Conservation (phyloP, 148 eudicot genomes). For the Cornus florida region DNA sequence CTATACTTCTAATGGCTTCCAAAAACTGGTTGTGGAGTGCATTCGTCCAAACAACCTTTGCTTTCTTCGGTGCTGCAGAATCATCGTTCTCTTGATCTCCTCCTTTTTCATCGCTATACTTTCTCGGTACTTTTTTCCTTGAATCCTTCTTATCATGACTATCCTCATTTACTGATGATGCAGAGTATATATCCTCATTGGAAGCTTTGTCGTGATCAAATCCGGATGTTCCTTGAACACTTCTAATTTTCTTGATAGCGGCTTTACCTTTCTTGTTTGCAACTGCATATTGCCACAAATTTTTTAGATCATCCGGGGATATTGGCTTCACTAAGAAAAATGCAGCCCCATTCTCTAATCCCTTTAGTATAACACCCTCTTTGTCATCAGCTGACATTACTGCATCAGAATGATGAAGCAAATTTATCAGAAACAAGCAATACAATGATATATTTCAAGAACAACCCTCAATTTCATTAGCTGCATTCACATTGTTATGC, state of each 20-base stretch:
- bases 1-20: slow-evolving; percentile 47
- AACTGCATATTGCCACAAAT: slow-evolving; percentile 54
- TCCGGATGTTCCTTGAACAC: background rate
- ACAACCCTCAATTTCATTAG: too few relatives aligned
- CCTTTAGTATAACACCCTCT: slow-evolving; percentile 27
- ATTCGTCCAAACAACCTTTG: slow-evolving; percentile 51
- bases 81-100: background rate
- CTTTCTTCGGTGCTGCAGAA: slow-evolving; percentile 19
- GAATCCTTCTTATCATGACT: background rate
- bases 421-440: too few relatives aligned
- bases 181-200: background rate
- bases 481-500: too few relatives aligned
- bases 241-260: background rate
- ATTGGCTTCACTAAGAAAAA: slow-evolving; percentile 56
- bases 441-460: too few relatives aligned
- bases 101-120: background rate
- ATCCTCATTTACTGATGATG: background rate
- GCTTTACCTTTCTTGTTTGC: slow-evolving; percentile 7
- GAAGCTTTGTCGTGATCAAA: background rate
- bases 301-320: slow-evolving; percentile 26
- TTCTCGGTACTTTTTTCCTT: slow-evolving; percentile 15
- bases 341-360: slow-evolving; percentile 45
- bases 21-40: slow-evolving; percentile 53
- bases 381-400: slow-evolving; percentile 61
- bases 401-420: slow-evolving; percentile 14